Evolutionary conservation across 441 rosid genomes (phyloP).

Genomic region (Croton setiger): DNA sequence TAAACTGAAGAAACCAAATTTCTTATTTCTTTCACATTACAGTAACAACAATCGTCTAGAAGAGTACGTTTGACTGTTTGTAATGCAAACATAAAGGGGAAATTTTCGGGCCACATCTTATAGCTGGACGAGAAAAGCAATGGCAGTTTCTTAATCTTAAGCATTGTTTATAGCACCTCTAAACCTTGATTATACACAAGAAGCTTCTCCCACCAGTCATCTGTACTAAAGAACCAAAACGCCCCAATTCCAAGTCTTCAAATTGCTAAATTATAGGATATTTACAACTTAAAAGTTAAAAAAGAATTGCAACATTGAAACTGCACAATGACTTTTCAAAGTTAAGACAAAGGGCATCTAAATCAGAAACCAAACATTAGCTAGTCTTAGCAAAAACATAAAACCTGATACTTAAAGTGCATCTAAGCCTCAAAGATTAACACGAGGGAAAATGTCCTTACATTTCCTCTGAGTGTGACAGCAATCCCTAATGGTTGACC

Average conservation of each 20-base stretch:
- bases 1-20: background rate
- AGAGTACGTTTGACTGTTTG: no score
- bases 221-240: background rate
- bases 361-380: background rate
- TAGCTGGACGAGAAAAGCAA: no score
- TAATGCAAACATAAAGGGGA: no score
- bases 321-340: background rate
- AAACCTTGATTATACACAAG: background rate
- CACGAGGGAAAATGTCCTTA: constrained; percentile 28
- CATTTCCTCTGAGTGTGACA: constrained; percentile 84
- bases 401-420: no score
- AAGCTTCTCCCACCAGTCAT: background rate
- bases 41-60: no score
- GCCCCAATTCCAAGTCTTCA: background rate
- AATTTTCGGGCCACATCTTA: no score
- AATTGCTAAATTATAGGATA: background rate
- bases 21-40: no score
- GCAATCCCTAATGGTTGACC: constrained; percentile 87
- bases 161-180: background rate
- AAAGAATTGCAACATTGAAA: background rate
- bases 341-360: background rate
- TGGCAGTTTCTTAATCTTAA: background rate
- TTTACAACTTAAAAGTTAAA: background rate
- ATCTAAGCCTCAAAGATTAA: background rate
- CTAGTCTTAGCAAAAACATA: background rate